Evolutionary conservation across 2,329 filamentous ascomycete genomes (phyloP), one percentile per base, ranked within the genome.

Genomic region (Ceratocystis huliohia): DNA sequence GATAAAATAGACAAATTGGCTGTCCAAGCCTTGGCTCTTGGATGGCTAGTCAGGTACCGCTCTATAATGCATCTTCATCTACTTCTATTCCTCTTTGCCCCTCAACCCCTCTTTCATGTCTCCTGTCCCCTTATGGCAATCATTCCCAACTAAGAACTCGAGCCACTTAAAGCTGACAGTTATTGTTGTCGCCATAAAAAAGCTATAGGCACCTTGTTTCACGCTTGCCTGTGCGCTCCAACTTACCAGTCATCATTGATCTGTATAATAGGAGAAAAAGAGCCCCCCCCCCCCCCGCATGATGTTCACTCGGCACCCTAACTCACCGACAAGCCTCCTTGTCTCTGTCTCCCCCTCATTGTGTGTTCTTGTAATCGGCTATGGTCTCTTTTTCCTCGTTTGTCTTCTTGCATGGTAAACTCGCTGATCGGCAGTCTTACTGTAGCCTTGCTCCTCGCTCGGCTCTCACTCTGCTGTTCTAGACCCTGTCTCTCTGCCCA

Each of bases 151-250:
- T 5, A 8, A 50, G 45, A 48, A 20, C 45, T 20, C n/a, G 15
- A 20, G 17, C 17, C 15, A 50, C 46, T 53, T n/a, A 8, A n/a
- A 8, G 15, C 53, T 33, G 53, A 37, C 25, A n/a, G 13, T 30
- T 30, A 33, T 37, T 30, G 13, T n/a, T 59, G 53, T 59, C 25
- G 30, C n/a, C 13, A 33, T 30, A 7, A 37, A 59, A 22, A 25
- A 15, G 46, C 33, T 25, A 57, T 5, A 28, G 53, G 17, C 53
- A 59, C 25, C 53, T 59, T 59, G 53, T 59, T 59, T 59, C 53
- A 59, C 17, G 13, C 53, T 33, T 30, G 33, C 33, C 53, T 59
- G 53, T 33, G 53, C 53, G 33, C 33, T 10, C 28, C 53, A 59
- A 37, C 22, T 56, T 28, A 13, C 22, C 50, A 20, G 50, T 48